Percentiles rank a stretch among this genome's conserved stretches.
These are phyloP conservation scores for Phytopythium ostracodes DNA, from an alignment of 352 stramenopile species.

Conservation along the genomic window DNA sequence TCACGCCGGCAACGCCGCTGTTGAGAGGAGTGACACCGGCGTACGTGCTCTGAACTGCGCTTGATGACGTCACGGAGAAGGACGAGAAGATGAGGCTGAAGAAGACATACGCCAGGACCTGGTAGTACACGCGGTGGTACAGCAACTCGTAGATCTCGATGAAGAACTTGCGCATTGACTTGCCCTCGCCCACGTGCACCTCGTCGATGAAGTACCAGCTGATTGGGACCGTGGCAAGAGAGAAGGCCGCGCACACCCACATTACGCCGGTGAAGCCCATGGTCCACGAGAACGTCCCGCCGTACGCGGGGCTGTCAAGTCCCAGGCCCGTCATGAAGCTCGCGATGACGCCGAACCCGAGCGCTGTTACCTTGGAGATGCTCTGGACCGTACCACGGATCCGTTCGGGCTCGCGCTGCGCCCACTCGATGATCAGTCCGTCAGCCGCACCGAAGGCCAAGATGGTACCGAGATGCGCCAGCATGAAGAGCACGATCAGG, in stretches of 20 bases:
- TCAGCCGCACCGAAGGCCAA: slow-evolving; percentile 70
- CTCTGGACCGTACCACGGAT: slow-evolving; percentile 44
- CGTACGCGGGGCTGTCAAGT: slow-evolving; percentile 45
- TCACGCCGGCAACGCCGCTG: slow-evolving; percentile 40
- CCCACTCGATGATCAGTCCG: slow-evolving; percentile 55
- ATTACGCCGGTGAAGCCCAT: slow-evolving; percentile 57
- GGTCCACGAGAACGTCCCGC: slow-evolving; percentile 41
- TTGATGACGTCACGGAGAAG: slow-evolving; percentile 46
- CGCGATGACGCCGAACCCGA: slow-evolving; percentile 32
- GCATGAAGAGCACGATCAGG: slow-evolving; percentile 35
- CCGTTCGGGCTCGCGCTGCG: slow-evolving; percentile 39
- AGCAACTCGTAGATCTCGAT: slow-evolving; percentile 35
- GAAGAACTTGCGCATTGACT: slow-evolving; percentile 34
- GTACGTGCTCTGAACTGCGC: slow-evolving; percentile 45
- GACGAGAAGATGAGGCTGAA: slow-evolving; percentile 40
- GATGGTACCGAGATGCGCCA: slow-evolving; percentile 72
- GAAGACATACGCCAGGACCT: slow-evolving; percentile 51
- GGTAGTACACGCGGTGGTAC: slow-evolving; percentile 46
- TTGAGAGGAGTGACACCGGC: slow-evolving; percentile 57
- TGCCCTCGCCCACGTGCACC: slow-evolving; percentile 15
- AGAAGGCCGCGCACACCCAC: slow-evolving; percentile 32
- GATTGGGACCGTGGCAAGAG: slow-evolving; percentile 31
- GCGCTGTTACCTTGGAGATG: slow-evolving; percentile 28
- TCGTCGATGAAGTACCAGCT: slow-evolving; percentile 46
- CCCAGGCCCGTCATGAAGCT: slow-evolving; percentile 43